Evolutionary conservation across 306 rosid genomes (phyloP), one percentile per base, ranked within the genome.

Genomic region (Pachyrhizus erosus): DNA sequence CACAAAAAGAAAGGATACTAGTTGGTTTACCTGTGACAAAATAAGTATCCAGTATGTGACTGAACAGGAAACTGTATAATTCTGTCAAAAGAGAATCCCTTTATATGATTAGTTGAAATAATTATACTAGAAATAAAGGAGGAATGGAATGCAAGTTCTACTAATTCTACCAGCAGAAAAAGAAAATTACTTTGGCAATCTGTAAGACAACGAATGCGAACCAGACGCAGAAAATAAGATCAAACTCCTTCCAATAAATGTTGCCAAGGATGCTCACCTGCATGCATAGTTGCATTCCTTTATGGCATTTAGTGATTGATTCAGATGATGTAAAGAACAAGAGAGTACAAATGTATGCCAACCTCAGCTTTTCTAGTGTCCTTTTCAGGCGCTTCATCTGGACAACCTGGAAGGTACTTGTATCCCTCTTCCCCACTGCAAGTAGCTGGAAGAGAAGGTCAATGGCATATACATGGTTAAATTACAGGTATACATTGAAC

Each of bases 181-280:
- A 76, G 60, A 23, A 68, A 29, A 23, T 79, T 75, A 94, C 98
- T 91, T 83, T 87, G 77, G 84, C 87, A 48, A 92, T 85, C 65
- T 94, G 94, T 68, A 94, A 58, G 33, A 76, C 80, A 37, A 92
- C 94, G 60, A 84, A 86, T 37, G 92, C 76, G 51, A 90, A 39
- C 98, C 98, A 94, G 76, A 94, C 96, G 42, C 31, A 90, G 40
- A 69, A 82, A 70, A 92, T 88, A 83, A 94, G 90, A 68, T 92
- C 96, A 84, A 88, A 76, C 73, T 92, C 89, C 75, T 89, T 94
- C 97, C 97, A 90, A 60, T 46, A 77, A 23, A 92, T 90, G 72
- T 90, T 91, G 80, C 85, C 83, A 2, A 90, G 39, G 27, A 92
- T 9, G 68, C 88, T 51, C 64, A 86, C 84, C 92, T 94, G 84